Evolutionary conservation across 768 basidiomycete species (phyloP).

Genomic region (Kwoniella dendrophila): DNA sequence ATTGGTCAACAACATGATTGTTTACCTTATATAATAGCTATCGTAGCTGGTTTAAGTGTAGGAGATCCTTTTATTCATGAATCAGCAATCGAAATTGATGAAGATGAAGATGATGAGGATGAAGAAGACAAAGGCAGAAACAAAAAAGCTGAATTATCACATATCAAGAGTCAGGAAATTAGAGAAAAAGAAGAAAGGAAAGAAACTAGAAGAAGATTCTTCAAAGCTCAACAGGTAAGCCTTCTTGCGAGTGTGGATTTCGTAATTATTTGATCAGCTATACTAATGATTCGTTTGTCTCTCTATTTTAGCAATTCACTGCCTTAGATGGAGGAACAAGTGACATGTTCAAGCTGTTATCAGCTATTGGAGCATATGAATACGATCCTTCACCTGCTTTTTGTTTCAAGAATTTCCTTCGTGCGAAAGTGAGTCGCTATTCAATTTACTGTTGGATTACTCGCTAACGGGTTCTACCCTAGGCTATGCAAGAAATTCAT

Average conservation of each 20-base stretch:
- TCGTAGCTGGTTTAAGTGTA: constrained; percentile 87
- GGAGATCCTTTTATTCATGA: constrained; percentile 95
- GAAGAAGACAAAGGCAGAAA: constrained; percentile 50
- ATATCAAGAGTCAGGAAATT: constrained; percentile 55
- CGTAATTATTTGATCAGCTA: background rate
- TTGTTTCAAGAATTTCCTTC: constrained; percentile 85
- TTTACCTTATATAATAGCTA: constrained; percentile 84
- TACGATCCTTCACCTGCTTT: constrained; percentile 79
- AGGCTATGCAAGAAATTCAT: constrained; percentile 99
- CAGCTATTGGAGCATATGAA: constrained; percentile 96
- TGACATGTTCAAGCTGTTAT: constrained; percentile 82
- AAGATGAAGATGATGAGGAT: constrained; percentile 58
- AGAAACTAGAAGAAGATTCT: constrained; percentile 73
- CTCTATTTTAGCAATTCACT: constrained; percentile 60
- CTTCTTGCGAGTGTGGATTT: constrained; percentile 41
- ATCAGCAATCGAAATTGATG: constrained; percentile 59
- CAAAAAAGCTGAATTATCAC: constrained; percentile 58
- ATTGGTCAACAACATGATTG: constrained; percentile 83
- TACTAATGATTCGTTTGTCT: background rate
- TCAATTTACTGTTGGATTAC: background rate
- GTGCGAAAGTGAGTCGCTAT: constrained; percentile 71
- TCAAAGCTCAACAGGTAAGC: constrained; percentile 80
- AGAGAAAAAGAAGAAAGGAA: constrained; percentile 61
- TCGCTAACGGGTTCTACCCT: background rate
- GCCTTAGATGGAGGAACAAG: constrained; percentile 77